These are phyloP conservation scores for Starmerella geochares DNA, from an alignment of 805 yeast genomes.

Conservation along the genomic window DNA sequence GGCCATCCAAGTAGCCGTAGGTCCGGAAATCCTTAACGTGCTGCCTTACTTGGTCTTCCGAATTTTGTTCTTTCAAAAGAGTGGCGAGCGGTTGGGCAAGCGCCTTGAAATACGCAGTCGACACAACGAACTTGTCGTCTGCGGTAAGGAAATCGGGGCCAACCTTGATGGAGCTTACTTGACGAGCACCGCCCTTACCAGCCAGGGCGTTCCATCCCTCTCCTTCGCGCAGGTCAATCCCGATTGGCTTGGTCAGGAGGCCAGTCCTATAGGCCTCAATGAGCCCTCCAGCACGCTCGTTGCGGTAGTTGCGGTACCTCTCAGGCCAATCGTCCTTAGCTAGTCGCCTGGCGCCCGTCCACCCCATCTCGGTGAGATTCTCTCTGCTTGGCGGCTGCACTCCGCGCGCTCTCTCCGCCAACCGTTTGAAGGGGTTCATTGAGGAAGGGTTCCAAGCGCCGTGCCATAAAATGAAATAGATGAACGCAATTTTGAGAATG, in stretches of 20 bases:
- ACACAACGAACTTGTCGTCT: constrained; percentile 25
- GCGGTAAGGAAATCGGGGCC: constrained; percentile 16
- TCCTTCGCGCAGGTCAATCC: constrained; percentile 54
- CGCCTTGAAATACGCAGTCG: constrained; percentile 18
- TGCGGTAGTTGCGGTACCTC: constrained; percentile 51
- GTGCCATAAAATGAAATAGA: constrained; percentile 49
- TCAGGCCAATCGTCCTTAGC: constrained; percentile 61
- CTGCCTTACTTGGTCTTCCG: constrained; percentile 14
- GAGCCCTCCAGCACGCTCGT: constrained; percentile 56
- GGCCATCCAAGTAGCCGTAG: constrained; percentile 27
- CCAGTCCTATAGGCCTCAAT: constrained; percentile 70
- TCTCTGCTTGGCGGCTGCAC: constrained; percentile 36
- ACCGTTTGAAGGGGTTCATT: constrained; percentile 34
- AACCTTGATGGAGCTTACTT: constrained; percentile 11
- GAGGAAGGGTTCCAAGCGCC: constrained; percentile 74
- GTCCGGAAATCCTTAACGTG: constrained; percentile 25
- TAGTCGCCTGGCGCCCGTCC: constrained; percentile 87
- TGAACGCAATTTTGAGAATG: constrained; percentile 45
- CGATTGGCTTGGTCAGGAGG: constrained; percentile 47
- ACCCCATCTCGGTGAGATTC: constrained; percentile 58
- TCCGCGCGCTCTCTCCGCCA: constrained; percentile 22
- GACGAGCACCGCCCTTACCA: background rate
- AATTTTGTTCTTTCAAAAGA: constrained; percentile 3
- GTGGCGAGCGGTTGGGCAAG: constrained; percentile 13
- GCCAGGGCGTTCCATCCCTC: constrained; percentile 53